Conservation (phyloP, 257 asterid genomes). For the Parsonsia alboflavescens region DNA sequence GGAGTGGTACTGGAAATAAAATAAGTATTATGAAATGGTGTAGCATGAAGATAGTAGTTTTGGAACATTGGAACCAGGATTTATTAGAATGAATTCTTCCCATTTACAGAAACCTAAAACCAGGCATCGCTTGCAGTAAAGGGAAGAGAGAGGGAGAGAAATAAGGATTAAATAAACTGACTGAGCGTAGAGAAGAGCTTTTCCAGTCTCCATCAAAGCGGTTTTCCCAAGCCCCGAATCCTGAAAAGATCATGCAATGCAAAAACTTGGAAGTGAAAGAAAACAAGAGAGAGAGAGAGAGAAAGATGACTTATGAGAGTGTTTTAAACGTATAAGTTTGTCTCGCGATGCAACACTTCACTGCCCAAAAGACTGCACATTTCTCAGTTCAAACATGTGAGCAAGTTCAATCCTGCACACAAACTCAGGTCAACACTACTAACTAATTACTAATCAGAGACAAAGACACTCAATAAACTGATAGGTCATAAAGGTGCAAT, state of each 20-base stretch:
- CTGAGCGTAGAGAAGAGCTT: background rate
- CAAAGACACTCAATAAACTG: background rate
- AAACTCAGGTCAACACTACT: background rate
- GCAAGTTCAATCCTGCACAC: background rate
- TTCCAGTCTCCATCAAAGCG: constrained; percentile 3
- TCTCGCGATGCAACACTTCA: background rate
- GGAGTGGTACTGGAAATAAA: no score
- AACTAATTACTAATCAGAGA: no score
- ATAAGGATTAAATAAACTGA: background rate
- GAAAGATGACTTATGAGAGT: background rate
- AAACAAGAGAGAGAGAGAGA: background rate
- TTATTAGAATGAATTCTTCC: background rate
- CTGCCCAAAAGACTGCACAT: background rate
- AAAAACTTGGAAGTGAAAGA: constrained; percentile 1
- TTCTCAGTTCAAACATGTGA: constrained; percentile 1
- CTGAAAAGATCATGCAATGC: constrained; percentile 6
- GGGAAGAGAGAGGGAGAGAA: background rate
- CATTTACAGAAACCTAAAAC: background rate
- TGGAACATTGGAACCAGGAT: constrained; percentile 1
- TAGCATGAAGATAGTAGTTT: constrained; percentile 15
- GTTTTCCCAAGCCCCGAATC: constrained; percentile 4
- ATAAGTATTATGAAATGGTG: constrained; percentile 7
- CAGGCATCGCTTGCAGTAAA: background rate
- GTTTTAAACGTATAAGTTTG: background rate
- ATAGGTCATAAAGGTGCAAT: background rate